Conservation (phyloP, 495 filamentous ascomycete genomes). For the Penicillium parvum region DNA sequence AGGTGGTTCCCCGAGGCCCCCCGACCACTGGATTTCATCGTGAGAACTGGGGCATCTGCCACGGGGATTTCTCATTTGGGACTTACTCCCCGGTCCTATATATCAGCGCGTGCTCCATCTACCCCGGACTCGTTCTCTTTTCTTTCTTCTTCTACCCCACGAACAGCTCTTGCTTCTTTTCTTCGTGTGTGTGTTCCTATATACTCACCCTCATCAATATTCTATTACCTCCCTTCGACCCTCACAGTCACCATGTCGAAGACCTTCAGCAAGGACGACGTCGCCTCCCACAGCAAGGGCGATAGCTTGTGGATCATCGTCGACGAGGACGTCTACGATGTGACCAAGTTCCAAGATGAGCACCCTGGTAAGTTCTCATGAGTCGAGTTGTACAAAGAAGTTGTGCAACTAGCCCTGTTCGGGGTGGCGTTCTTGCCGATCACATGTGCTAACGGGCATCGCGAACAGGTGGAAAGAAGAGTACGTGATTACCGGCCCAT, state of each 20-base stretch:
- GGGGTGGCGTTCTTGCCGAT: background rate
- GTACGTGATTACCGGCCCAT: constrained; percentile 36
- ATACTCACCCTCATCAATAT: no score
- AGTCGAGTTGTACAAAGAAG: background rate
- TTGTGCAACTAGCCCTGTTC: background rate
- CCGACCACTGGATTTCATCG: constrained; percentile 4
- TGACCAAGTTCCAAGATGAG: constrained; percentile 91
- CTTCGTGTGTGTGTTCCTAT: constrained; percentile 1
- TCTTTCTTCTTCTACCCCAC: constrained; percentile 16
- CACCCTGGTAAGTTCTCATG: constrained; percentile 63
- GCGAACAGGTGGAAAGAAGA: constrained; percentile 84
- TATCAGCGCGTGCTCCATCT: constrained; percentile 20
- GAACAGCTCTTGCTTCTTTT: constrained; percentile 6
- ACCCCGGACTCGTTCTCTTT: constrained; percentile 23
- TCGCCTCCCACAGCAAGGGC: constrained; percentile 83
- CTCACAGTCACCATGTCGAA: constrained; percentile 67
- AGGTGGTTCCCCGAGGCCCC: constrained; percentile 19
- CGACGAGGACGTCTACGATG: constrained; percentile 94
- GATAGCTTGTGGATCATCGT: constrained; percentile 86
- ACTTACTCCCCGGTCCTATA: constrained; percentile 15
- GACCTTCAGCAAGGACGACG: constrained; percentile 76
- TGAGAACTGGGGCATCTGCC: background rate
- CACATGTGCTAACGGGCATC: constrained; percentile 10
- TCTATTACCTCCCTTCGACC: constrained; percentile 1
- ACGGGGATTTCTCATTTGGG: constrained; percentile 12